Evolutionary conservation across 306 rosid species (phyloP), one percentile per base, ranked within the genome.

Genomic region (Cucurbita argyrosperma): DNA sequence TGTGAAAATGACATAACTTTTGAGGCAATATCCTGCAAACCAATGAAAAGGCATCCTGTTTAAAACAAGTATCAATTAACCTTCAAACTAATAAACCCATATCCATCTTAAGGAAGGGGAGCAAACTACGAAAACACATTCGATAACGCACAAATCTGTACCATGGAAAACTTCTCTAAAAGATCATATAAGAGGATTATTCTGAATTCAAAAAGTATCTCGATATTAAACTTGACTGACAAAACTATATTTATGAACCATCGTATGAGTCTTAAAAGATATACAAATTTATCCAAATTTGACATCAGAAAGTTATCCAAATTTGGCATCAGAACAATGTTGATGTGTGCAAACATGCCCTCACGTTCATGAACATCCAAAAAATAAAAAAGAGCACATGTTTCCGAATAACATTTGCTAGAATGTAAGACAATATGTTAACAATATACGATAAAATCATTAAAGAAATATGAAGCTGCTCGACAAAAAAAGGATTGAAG

Each of bases 11-110:
- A 77, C 79, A 88, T 63, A 72, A 95, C 64, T 82, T 91, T 95
- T 5, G 92, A 88, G 1, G 81, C 97, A 74, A 95, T 86, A 79
- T 95, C 99, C 99, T 95, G 90, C 76, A 70, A 78, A 64, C 3
- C 40, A 56, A 70, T 70, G 6, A 70, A 35, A 70, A 50, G 5
- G 5, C 74, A 70, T 30, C 56, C 16, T 45, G 35, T 30, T 45
- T 39, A 0, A 10, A 49, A 51, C 59, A 26, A 35, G 58, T 3
- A 49, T 16, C 46, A 2, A 30, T 35, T 13, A 49, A 68, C 14
- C 8, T 68, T 49, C 16, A 68, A 13, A 66, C 16, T 45, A 19
- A 45, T 66, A 43, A 21, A 21, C 23, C 42, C 39, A 66, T 66
- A 45, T 11, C 13, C 72, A 9, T 39, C 5, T 50, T 50, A 50